Conservation (phyloP, 2,329 filamentous ascomycete genomes). For the Monosporascus sp. region DNA sequence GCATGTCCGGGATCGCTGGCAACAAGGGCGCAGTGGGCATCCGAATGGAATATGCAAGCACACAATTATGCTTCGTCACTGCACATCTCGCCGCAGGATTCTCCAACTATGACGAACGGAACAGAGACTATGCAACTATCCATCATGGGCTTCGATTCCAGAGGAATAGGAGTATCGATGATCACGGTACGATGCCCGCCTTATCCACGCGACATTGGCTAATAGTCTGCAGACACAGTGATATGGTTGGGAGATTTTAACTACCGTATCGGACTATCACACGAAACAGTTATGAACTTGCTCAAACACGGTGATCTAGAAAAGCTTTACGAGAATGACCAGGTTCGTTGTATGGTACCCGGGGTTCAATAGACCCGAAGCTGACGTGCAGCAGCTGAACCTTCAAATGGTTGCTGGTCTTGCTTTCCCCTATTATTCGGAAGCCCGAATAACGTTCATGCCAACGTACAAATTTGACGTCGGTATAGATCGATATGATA, state of each 20-base stretch:
- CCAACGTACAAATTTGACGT: conserved; percentile 97
- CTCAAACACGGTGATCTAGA: conserved; percentile 70
- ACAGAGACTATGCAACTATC: conserved; percentile 88
- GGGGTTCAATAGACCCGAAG: background rate
- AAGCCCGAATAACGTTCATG: conserved; percentile 79
- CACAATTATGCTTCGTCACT: conserved; percentile 90
- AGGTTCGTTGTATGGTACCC: conserved; percentile 44
- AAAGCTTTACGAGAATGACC: conserved; percentile 84
- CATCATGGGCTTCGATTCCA: conserved; percentile 85
- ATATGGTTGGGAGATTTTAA: conserved; percentile 99
- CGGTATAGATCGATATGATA: conserved; percentile 84
- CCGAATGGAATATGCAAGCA: conserved; percentile 89
- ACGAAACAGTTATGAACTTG: conserved; percentile 71
- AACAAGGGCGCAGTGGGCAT: conserved; percentile 98
- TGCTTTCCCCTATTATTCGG: conserved; percentile 87
- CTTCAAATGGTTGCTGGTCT: conserved; percentile 92
- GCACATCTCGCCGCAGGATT: conserved; percentile 95
- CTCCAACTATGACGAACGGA: conserved; percentile 92
- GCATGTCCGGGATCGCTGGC: conserved; percentile 93
- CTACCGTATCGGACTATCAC: conserved; percentile 83
- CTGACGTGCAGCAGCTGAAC: conserved; percentile 58
- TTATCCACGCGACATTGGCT: conserved; percentile 11
- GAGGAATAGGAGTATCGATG: conserved; percentile 82
- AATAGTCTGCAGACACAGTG: conserved; percentile 53
- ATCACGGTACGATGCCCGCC: conserved; percentile 59